Conservation (phyloP, 768 basidiomycete genomes). For the Auricularia sp. region DNA sequence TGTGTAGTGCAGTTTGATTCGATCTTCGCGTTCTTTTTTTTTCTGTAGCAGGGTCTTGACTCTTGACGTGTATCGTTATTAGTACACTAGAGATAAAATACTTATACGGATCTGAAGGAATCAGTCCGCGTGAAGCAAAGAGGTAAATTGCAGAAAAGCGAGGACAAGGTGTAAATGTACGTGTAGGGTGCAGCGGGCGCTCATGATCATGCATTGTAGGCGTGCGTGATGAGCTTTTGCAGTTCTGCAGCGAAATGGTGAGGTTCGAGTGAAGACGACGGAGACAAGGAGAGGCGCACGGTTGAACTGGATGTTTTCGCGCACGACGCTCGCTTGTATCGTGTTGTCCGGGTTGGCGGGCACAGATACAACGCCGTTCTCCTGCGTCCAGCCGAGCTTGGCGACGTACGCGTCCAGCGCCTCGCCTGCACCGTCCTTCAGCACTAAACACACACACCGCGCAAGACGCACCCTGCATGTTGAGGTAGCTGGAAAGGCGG, state of each 20-base stretch:
- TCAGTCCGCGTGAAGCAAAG: background rate
- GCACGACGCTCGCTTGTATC: slow-evolving; percentile 74
- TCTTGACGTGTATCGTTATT: background rate
- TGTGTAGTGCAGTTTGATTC: background rate
- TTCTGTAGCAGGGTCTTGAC: background rate
- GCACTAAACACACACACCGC: background rate
- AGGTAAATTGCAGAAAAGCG: background rate
- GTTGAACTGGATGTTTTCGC: slow-evolving; percentile 70
- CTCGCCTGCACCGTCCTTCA: slow-evolving; percentile 28
- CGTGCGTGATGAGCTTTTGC: slow-evolving; percentile 65
- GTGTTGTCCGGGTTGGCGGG: slow-evolving; percentile 84
- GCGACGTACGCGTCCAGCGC: slow-evolving; percentile 51
- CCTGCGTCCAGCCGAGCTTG: slow-evolving; percentile 57
- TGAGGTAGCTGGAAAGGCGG: slow-evolving; percentile 60
- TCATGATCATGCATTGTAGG: slow-evolving; percentile 13
- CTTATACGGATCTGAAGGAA: too few species aligned
- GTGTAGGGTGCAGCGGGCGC: background rate
- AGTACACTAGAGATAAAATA: background rate
- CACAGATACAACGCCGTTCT: slow-evolving; percentile 51
- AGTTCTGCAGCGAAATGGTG: slow-evolving; percentile 39
- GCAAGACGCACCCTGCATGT: slow-evolving; percentile 43
- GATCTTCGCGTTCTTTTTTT: background rate
- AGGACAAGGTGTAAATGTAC: background rate
- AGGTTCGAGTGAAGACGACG: slow-evolving; percentile 3
- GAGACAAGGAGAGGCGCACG: slow-evolving; percentile 39